Base-by-base conservation (phyloP, 2,329 filamentous ascomycete species). In the Botrytis cinerea region DNA sequence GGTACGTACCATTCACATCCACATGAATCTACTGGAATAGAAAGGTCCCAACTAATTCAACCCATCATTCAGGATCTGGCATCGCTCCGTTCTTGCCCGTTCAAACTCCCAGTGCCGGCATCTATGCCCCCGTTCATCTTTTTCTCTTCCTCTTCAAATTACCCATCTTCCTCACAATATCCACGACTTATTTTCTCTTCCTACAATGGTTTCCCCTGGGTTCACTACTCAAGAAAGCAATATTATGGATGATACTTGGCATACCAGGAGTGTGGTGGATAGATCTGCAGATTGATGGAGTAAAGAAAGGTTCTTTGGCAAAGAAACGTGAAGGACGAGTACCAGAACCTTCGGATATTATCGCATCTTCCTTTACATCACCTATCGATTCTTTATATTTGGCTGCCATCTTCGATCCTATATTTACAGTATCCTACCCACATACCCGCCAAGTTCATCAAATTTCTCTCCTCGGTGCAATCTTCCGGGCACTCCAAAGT, bases 211-310 rank as follows among this genome's bases (percentile, higher is more conserved):
- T 97, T 22, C 94, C 94, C 0, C 86, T 92, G 16, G 90, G 89
- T 1, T 87, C 87, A 14, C 80, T 90, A 48, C 84, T 90, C 61
- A 94, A 94, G 80, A 98, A 98, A 84, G 89, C 93, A 20, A 89
- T 94, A 67, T 84, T 98, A 71, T 98, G 96, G 95, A 88, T 90
- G 75, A 88, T 98, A 77, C 88, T 99, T 78, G 92, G 90, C 54
- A 92, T 97, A 74, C 94, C 95, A 0, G 95, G 96, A 43, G 93
- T 99, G 73, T 98, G 95, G 94, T 98, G 95, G 95, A 91, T 98
- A 73, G 96, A 99, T 83, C 86, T 99, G n/a, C 95, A 98, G 82
- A 93, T 99, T 77, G 96, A 99, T 82, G 95, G 95, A 74, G 96
- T 99, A 71, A 95, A 93, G 83, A 93, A 94, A 84, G 96, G 96